Conservation (phyloP, 78 protist species). For the Dictyostelium purpureum region DNA sequence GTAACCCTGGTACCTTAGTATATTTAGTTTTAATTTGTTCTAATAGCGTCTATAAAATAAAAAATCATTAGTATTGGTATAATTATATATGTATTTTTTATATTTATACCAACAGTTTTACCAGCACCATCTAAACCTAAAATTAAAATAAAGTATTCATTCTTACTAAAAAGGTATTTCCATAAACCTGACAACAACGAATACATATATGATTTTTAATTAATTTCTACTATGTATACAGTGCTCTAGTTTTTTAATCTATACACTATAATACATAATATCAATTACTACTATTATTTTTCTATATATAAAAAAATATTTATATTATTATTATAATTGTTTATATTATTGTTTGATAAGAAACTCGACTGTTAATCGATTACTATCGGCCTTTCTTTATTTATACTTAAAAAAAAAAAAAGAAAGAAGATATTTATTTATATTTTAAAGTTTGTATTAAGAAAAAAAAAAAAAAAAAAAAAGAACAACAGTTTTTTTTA, state of each 20-base stretch:
- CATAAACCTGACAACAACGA: conserved; percentile 66
- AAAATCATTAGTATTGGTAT: background rate
- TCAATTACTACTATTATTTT: background rate
- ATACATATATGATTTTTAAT: conserved; percentile 67
- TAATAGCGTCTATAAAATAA: conserved; percentile 41
- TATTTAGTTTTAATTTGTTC: conserved; percentile 69
- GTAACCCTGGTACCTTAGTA: conserved; percentile 71
- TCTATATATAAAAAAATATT: background rate
- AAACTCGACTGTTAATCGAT: too few relatives aligned
- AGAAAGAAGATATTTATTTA: background rate
- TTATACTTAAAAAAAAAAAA: background rate
- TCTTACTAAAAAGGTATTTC: conserved; percentile 77
- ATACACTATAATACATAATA: background rate
- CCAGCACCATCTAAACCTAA: conserved; percentile 87
- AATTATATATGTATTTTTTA: too few relatives aligned
- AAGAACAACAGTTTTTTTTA: too few relatives aligned
- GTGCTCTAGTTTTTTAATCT: background rate
- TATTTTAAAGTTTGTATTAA: too few relatives aligned
- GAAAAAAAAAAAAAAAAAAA: too few relatives aligned
- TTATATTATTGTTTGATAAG: too few relatives aligned
- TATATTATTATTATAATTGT: too few relatives aligned
- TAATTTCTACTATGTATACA: conserved; percentile 1
- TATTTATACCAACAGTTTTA: conserved; percentile 75
- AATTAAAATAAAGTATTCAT: conserved; percentile 78
- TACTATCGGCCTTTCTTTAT: too few relatives aligned